A percentile compares a stretch with the other conserved stretches of the same genome.
Evolutionary conservation across 495 filamentous ascomycete genomes (phyloP).

Genomic region (Apodospora peruviana): DNA sequence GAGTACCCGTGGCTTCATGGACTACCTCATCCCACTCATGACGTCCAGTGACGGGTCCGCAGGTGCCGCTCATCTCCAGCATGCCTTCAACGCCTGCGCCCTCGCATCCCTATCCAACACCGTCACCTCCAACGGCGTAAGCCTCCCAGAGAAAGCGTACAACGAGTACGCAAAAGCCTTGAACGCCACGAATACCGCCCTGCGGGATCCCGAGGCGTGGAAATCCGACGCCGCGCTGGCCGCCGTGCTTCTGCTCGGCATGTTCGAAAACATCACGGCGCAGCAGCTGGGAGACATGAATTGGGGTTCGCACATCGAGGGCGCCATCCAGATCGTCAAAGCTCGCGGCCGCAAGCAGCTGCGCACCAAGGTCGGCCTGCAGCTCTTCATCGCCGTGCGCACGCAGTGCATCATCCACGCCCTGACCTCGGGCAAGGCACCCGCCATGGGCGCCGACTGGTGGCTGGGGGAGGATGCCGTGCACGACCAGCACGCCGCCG

Average conservation of each 20-base stretch:
- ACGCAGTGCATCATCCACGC: slow-evolving; percentile 47
- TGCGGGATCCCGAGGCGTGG: slow-evolving; percentile 38
- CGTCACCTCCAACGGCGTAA: slow-evolving; percentile 21
- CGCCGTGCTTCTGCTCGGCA: slow-evolving; percentile 54
- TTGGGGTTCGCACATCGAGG: slow-evolving; percentile 51
- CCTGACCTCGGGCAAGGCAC: slow-evolving; percentile 38
- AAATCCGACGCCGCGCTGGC: slow-evolving; percentile 52
- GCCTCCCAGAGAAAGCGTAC: slow-evolving; percentile 32
- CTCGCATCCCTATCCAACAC: slow-evolving; percentile 47
- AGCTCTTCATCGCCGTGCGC: slow-evolving; percentile 48
- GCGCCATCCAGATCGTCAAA: slow-evolving; percentile 49
- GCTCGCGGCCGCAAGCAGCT: slow-evolving; percentile 47
- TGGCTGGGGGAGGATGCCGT: slow-evolving; percentile 42
- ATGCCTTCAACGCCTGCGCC: slow-evolving; percentile 57
- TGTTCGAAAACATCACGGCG: slow-evolving; percentile 55
- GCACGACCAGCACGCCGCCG: slow-evolving; percentile 31
- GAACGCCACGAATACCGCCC: slow-evolving; percentile 44
- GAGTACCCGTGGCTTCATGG: slow-evolving; percentile 45
- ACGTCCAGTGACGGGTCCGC: slow-evolving; percentile 27
- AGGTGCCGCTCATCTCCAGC: slow-evolving; percentile 44
- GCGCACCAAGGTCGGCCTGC: slow-evolving; percentile 38
- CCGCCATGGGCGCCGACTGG: slow-evolving; percentile 45
- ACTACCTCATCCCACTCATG: slow-evolving; percentile 52
- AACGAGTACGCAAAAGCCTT: slow-evolving; percentile 47
- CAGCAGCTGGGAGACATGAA: slow-evolving; percentile 38